Conservation (phyloP, 768 basidiomycete species). For the Rhizopogon vulgaris region DNA sequence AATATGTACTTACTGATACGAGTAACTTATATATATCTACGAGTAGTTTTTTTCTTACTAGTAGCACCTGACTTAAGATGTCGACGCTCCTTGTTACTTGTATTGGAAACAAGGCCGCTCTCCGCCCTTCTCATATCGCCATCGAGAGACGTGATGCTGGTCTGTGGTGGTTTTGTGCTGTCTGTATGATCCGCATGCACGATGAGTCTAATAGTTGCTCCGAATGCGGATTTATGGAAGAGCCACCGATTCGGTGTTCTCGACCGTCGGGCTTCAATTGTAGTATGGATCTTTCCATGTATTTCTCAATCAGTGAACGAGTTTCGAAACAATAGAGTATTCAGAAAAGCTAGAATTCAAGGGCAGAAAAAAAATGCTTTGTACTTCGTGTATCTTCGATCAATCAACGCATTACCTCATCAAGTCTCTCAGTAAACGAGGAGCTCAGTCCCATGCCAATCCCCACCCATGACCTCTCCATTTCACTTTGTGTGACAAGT, state of each 20-base stretch:
- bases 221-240: too few relatives aligned
- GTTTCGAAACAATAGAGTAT: background rate
- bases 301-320: background rate
- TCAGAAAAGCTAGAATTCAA: background rate
- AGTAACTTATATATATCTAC: too few relatives aligned
- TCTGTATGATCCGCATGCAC: too few relatives aligned
- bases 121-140: too few relatives aligned
- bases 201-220: too few relatives aligned
- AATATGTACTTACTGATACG: too few relatives aligned
- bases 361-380: background rate
- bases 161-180: too few relatives aligned
- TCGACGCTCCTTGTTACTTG: too few relatives aligned
- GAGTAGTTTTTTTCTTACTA: slow-evolving; percentile 9
- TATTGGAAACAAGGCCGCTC: too few relatives aligned
- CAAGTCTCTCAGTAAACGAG: slow-evolving; percentile 8
- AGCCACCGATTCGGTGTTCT: too few relatives aligned
- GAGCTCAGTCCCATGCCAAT: slow-evolving; percentile 11
- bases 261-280: background rate
- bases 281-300: background rate
- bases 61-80: background rate
- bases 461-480: slow-evolving; percentile 15
- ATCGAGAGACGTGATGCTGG: too few relatives aligned
- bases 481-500: background rate
- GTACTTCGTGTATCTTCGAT: background rate
- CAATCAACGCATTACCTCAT: background rate